A percentile compares a stretch with the other conserved stretches of the same genome.
Evolutionary conservation across 2,329 filamentous ascomycete genomes (phyloP).

Genomic region (Fusarium nematophilum): DNA sequence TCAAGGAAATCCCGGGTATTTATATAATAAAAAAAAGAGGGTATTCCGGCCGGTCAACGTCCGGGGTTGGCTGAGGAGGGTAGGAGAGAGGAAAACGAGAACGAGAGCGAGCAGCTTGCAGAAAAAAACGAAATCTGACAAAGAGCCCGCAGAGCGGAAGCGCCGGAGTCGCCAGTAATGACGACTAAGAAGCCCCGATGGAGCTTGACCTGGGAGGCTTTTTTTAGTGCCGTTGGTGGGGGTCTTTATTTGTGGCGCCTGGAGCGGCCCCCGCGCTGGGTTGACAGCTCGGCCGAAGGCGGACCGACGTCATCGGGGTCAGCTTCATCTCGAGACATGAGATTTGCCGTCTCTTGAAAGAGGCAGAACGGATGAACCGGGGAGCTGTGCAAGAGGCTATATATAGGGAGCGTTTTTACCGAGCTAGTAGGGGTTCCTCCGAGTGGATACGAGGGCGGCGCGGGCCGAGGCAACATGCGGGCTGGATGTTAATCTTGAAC

Average conservation of each 20-base stretch:
- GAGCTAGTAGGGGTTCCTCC: neutral
- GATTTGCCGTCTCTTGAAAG: neutral
- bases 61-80: conserved; percentile 3
- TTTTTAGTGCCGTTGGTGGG: conserved; percentile 25
- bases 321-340: neutral
- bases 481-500: conserved; percentile 4
- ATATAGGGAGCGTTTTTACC: neutral
- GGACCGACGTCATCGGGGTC: conserved; percentile 1
- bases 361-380: neutral
- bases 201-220: conserved; percentile 22
- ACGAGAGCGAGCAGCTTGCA: conserved; percentile 12
- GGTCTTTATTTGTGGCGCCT: conserved; percentile 11
- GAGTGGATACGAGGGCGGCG: conserved; percentile 16
- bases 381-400: neutral
- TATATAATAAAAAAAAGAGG: conserved; percentile 1
- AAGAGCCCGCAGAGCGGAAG: conserved; percentile 24
- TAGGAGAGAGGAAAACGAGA: conserved; percentile 1
- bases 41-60: conserved; percentile 18
- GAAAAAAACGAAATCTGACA: conserved; percentile 18
- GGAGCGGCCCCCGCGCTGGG: conserved; percentile 1
- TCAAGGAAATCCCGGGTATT: conserved; percentile 2
- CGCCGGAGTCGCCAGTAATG: conserved; percentile 36
- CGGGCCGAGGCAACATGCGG: conserved; percentile 29
- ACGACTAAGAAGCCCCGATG: conserved; percentile 25
- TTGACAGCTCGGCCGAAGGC: conserved; percentile 30